These are phyloP conservation scores for Phylloporus gajari DNA, from an alignment of 1,284 basidiomycete species.

Conservation along the genomic window DNA sequence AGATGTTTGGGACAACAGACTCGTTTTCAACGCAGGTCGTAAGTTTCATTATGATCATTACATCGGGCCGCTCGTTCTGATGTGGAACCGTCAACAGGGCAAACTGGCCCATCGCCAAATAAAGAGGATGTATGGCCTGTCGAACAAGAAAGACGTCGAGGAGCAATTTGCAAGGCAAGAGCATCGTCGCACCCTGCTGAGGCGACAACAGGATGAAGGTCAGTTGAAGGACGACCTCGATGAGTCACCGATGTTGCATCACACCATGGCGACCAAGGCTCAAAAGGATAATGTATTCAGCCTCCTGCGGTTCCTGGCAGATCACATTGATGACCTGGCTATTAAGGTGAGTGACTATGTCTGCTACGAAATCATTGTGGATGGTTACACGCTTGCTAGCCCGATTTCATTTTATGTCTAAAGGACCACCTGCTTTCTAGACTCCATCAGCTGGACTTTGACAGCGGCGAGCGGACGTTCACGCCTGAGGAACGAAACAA, in stretches of 20 bases:
- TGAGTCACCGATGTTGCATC: neutral
- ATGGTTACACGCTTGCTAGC: too few relatives aligned
- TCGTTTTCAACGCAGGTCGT: slow-evolving; percentile 8
- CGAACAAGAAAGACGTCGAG: slow-evolving; percentile 5
- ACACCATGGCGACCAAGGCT: slow-evolving; percentile 5
- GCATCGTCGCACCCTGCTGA: neutral
- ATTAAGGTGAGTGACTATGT: too few relatives aligned
- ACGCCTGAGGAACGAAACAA: neutral
- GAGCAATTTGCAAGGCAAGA: slow-evolving; percentile 16
- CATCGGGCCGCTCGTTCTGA: too few relatives aligned
- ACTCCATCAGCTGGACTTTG: neutral
- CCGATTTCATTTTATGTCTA: neutral
- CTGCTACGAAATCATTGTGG: too few relatives aligned
- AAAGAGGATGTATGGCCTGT: slow-evolving; percentile 5
- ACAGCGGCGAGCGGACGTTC: neutral
- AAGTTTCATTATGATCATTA: neutral
- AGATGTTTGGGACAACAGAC: slow-evolving; percentile 6
- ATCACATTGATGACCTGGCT: too few relatives aligned
- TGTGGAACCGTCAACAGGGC: neutral
- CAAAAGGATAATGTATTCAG: slow-evolving; percentile 12
- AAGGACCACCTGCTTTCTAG: slow-evolving; percentile 1
- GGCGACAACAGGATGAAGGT: neutral
- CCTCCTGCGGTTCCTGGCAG: neutral
- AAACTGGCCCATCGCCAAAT: slow-evolving; percentile 1
- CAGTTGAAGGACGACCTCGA: neutral